Evolutionary conservation across 164 flowering plant species (phyloP), one percentile per base, ranked within the genome.

Genomic region (Sextonia rubra): DNA sequence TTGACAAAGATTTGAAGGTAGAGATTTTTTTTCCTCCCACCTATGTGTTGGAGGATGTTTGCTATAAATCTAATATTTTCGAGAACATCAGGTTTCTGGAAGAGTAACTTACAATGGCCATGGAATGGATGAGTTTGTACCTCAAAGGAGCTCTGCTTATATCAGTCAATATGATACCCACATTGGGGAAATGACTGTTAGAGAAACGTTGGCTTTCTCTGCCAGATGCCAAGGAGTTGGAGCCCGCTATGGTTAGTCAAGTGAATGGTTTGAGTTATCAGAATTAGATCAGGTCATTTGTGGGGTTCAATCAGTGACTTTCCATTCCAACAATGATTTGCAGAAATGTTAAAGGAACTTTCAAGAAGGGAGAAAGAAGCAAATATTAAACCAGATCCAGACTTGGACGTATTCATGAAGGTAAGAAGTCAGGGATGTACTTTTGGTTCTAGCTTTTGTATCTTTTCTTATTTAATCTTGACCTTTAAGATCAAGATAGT

Each of bases 51-150:
- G 18, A 20, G 26, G 12, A 1, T 68, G 58, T 18, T 4, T 2
- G 24, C 15, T 47, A 11, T n/a, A 68, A 1, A 12, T 5, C 29
- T 47, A 69, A 60, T n/a, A 20, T 64, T 24, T 27, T 37, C 27
- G 65, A 32, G 17, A 62, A 60, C 22, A 47, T 48, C 71, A 87
- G 93, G 76, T 77, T 44, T 84, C 88, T 1, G 91, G 91, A 23
- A 81, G 66, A 64, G 83, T 89, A n/a, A 89, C 86, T 61, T 89
- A 88, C 76, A 89, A 89, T 82, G 94, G 94, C 5, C 90, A 88
- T 77, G 81, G 75, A 30, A 76, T 88, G 86, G 56, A 89, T 60
- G 94, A 89, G 75, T 89, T 89, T 83, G 87, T 88, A 22, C 91
- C 91, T 8, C 87, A 87, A 71, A 80, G 89, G 73, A 83, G 89